Conservation (phyloP, 257 asterid species). For the Nyctanthes arbortristis region DNA sequence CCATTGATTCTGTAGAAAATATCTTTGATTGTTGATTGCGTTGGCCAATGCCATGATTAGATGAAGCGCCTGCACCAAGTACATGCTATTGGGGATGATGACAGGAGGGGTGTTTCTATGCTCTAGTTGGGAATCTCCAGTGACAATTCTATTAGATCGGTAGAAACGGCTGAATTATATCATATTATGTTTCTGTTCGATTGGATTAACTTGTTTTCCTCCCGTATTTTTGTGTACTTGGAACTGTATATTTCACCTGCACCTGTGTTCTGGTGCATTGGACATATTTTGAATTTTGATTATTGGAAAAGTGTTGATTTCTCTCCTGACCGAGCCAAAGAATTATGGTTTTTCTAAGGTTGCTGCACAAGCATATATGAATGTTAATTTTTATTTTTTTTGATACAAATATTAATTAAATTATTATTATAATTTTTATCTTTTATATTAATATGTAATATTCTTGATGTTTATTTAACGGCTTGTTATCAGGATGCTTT, state of each 20-base stretch:
- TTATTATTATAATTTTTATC: not conserved
- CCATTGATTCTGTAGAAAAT: slow-evolving; percentile 26
- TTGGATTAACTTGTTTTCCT: slow-evolving; percentile 21
- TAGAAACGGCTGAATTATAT: slow-evolving; percentile 18
- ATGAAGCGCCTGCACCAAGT: slow-evolving; percentile 19
- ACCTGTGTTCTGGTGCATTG: slow-evolving; percentile 9
- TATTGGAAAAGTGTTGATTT: not conserved
- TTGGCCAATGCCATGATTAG: slow-evolving; percentile 9
- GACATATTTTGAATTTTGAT: not conserved
- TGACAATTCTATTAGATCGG: slow-evolving; percentile 12
- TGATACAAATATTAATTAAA: too few species aligned
- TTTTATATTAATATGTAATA: too few species aligned
- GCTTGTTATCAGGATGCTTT: too few species aligned
- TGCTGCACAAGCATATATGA: too few species aligned
- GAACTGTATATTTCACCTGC: slow-evolving; percentile 20
- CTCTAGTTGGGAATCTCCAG: slow-evolving; percentile 9
- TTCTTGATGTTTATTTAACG: too few species aligned
- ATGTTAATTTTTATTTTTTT: too few species aligned
- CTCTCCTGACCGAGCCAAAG: not conserved
- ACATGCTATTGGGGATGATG: slow-evolving; percentile 18
- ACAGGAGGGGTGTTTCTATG: slow-evolving; percentile 18
- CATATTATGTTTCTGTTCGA: slow-evolving; percentile 14
- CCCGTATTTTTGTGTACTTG: slow-evolving; percentile 8
- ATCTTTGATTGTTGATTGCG: slow-evolving; percentile 15
- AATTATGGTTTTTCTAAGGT: not conserved